These are phyloP conservation scores for Casuarina glauca DNA, from an alignment of 306 rosid species.

Conservation along the genomic window DNA sequence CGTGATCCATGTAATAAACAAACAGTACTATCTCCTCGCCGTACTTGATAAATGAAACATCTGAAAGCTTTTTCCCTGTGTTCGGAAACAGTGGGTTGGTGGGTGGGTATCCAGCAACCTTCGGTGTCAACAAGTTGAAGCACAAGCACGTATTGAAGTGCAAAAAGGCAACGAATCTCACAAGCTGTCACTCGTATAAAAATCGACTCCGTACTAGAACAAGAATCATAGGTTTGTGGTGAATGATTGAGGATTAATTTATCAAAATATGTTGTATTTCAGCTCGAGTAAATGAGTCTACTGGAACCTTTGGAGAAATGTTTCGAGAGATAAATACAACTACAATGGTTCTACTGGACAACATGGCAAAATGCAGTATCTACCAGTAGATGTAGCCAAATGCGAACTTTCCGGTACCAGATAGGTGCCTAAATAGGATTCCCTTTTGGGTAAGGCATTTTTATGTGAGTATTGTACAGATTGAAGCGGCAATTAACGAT, in stretches of 20 bases:
- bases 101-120: conserved; percentile 5
- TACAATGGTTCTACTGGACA: no score
- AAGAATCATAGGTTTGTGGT: neutral
- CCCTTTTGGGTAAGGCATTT: no score
- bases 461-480: no score
- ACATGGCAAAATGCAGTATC: no score
- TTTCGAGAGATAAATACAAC: no score
- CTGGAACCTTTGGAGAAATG: no score
- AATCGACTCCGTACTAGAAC: neutral
- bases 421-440: no score
- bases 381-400: no score
- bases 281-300: no score
- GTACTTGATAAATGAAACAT: neutral
- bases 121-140: conserved; percentile 3
- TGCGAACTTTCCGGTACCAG: no score
- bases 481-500: no score
- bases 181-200: neutral
- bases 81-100: neutral
- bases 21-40: neutral
- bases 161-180: neutral
- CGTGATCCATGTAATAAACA: neutral
- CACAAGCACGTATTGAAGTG: neutral
- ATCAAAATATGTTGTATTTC: neutral
- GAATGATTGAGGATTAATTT: neutral
- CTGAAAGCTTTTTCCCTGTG: neutral